These are phyloP conservation scores for Saturnispora mendoncae DNA, from an alignment of 805 yeast genomes.

Conservation along the genomic window DNA sequence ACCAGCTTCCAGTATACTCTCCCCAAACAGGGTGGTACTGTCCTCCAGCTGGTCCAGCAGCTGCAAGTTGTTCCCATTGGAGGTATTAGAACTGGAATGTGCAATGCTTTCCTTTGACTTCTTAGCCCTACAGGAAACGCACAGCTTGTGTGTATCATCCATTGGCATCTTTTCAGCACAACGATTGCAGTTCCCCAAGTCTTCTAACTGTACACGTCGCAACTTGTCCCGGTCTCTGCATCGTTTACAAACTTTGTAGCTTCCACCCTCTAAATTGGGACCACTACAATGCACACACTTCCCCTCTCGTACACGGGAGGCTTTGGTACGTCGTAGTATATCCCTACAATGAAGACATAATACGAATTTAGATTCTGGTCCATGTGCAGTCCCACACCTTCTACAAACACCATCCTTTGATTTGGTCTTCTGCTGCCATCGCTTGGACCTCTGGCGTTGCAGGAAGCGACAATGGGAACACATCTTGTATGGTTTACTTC, in stretches of 20 bases:
- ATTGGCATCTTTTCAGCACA: slow-evolving; percentile 45
- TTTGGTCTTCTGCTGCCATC: slow-evolving; percentile 58
- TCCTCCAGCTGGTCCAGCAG: background rate
- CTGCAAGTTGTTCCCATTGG: background rate
- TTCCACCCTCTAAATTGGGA: slow-evolving; percentile 36
- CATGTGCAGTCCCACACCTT: slow-evolving; percentile 53
- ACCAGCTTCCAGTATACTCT: slow-evolving; percentile 7
- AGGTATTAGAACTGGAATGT: too few relatives aligned
- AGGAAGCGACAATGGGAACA: slow-evolving; percentile 59
- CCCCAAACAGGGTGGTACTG: background rate
- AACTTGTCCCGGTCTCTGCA: slow-evolving; percentile 55
- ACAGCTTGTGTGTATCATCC: slow-evolving; percentile 48
- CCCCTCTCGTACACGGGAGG: slow-evolving; percentile 51
- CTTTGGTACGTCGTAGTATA: slow-evolving; percentile 46
- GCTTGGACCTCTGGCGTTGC: slow-evolving; percentile 51
- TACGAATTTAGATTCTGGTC: slow-evolving; percentile 34
- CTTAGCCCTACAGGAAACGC: slow-evolving; percentile 43
- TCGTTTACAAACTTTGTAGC: slow-evolving; percentile 55
- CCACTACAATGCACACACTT: slow-evolving; percentile 65
- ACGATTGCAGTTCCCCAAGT: slow-evolving; percentile 52
- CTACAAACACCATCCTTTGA: slow-evolving; percentile 55
- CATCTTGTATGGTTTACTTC: slow-evolving; percentile 41
- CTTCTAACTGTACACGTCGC: slow-evolving; percentile 47
- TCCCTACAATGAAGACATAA: slow-evolving; percentile 54
- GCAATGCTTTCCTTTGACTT: too few relatives aligned